Evolutionary conservation across 768 basidiomycete genomes (phyloP).

Genomic region (Exidia glandulosa): DNA sequence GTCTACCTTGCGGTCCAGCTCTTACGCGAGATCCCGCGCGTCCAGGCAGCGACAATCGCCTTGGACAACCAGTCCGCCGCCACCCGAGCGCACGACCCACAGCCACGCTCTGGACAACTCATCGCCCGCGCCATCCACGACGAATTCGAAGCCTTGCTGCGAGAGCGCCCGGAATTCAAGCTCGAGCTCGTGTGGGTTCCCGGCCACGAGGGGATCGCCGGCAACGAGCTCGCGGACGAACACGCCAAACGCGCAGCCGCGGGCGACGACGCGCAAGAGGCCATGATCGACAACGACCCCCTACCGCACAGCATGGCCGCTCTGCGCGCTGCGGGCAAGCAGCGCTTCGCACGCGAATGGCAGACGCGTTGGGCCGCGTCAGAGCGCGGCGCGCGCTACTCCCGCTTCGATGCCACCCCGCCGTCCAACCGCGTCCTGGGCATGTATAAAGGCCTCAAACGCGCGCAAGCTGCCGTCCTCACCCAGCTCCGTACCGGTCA

Average conservation of each 20-base stretch:
- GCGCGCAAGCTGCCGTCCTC: background rate
- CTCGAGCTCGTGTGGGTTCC: background rate
- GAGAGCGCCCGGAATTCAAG: background rate
- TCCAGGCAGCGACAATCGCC: background rate
- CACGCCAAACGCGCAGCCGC: background rate
- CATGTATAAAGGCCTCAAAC: background rate
- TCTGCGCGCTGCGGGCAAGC: background rate
- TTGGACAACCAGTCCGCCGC: background rate
- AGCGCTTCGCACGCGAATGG: background rate
- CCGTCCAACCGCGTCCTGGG: background rate
- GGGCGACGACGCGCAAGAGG: background rate
- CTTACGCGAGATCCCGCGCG: background rate
- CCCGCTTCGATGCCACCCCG: background rate
- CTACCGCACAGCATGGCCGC: background rate
- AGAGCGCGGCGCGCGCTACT: background rate
- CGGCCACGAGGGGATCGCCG: background rate
- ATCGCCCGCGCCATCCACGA: background rate
- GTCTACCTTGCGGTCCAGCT: background rate
- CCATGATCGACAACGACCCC: background rate
- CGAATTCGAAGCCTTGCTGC: background rate
- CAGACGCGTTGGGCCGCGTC: background rate
- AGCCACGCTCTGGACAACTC: background rate
- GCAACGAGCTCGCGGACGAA: background rate
- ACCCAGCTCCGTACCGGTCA: slow-evolving; percentile 8
- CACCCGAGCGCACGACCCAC: background rate